These are phyloP conservation scores for Agroathelia rolfsii DNA, from an alignment of 1,284 basidiomycete genomes.

Conservation along the genomic window DNA sequence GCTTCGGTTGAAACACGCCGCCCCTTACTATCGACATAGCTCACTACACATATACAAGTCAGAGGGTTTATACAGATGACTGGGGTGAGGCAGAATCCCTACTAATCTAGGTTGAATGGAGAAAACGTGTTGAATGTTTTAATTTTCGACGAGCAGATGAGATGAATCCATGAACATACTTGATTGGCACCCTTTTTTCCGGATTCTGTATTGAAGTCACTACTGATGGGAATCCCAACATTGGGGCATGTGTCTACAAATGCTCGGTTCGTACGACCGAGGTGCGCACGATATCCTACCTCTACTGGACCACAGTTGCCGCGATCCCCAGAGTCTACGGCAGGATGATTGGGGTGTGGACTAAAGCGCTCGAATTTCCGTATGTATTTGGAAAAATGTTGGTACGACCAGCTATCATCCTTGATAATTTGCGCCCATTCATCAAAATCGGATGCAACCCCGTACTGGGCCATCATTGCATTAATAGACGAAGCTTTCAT, in stretches of 20 bases:
- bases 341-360: conserved; percentile 35
- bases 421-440: conserved; percentile 4
- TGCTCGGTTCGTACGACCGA: conserved; percentile 13
- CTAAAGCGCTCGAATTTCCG: conserved; percentile 48
- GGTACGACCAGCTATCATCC: conserved; percentile 3
- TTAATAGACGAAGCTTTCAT: too few species aligned
- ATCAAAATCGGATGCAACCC: conserved; percentile 5
- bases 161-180: conserved; percentile 12
- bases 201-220: conserved; percentile 21
- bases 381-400: conserved; percentile 36
- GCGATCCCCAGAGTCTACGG: conserved; percentile 32
- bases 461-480: conserved; percentile 3
- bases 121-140: conserved; percentile 37
- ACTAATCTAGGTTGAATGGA: conserved; percentile 8
- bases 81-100: too few species aligned
- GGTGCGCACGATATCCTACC: conserved; percentile 20
- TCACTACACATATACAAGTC: conserved; percentile 38
- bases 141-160: conserved; percentile 34
- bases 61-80: background rate
- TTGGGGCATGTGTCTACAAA: conserved; percentile 21
- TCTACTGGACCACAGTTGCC: conserved; percentile 42
- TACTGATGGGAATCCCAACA: conserved; percentile 19
- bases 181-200: conserved; percentile 22
- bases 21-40: conserved; percentile 41
- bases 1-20: conserved; percentile 50